Percentiles rank a stretch among this genome's conserved stretches.
Evolutionary conservation across 2,329 filamentous ascomycete genomes (phyloP).

Genomic region (Exophiala bonariae): DNA sequence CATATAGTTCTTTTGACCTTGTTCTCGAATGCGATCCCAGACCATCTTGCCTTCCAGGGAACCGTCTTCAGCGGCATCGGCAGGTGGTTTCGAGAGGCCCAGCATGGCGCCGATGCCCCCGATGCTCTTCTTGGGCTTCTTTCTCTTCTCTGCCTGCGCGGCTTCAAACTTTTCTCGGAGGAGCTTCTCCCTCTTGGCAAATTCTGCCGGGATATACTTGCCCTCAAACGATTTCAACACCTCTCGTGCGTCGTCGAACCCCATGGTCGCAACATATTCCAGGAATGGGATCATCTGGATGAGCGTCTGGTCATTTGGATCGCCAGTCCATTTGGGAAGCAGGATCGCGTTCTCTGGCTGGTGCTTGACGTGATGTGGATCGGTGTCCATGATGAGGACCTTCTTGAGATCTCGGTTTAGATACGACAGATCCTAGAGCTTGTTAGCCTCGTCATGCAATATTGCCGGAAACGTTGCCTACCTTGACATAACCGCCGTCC

Average conservation of each 20-base stretch:
- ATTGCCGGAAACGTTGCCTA: slow-evolving; percentile 40
- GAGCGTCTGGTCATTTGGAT: slow-evolving; percentile 79
- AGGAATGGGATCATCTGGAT: slow-evolving; percentile 92
- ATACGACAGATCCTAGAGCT: slow-evolving; percentile 81
- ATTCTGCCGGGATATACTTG: slow-evolving; percentile 85
- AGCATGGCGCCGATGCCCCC: slow-evolving; percentile 70
- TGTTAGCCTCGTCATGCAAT: slow-evolving; percentile 26
- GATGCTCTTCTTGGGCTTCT: slow-evolving; percentile 62
- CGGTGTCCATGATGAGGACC: slow-evolving; percentile 90
- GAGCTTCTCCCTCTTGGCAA: slow-evolving; percentile 81
- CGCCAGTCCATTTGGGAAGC: slow-evolving; percentile 84
- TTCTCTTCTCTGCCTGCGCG: slow-evolving; percentile 63
- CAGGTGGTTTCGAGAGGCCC: slow-evolving; percentile 70
- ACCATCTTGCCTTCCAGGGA: slow-evolving; percentile 94
- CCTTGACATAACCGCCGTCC: slow-evolving; percentile 95
- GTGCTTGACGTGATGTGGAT: slow-evolving; percentile 74
- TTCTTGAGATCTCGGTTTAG: slow-evolving; percentile 95
- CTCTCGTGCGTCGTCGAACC: slow-evolving; percentile 80
- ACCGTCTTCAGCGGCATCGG: slow-evolving; percentile 57
- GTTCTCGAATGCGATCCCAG: slow-evolving; percentile 88
- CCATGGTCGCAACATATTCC: slow-evolving; percentile 95
- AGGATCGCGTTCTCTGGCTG: slow-evolving; percentile 98
- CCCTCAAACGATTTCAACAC: slow-evolving; percentile 87
- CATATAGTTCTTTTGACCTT: slow-evolving; percentile 87
- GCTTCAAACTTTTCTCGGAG: slow-evolving; percentile 78